Percentiles rank a stretch among this genome's conserved stretches.
Conservation (phyloP, 495 filamentous ascomycete species). For the Cudoniella acicularis region DNA sequence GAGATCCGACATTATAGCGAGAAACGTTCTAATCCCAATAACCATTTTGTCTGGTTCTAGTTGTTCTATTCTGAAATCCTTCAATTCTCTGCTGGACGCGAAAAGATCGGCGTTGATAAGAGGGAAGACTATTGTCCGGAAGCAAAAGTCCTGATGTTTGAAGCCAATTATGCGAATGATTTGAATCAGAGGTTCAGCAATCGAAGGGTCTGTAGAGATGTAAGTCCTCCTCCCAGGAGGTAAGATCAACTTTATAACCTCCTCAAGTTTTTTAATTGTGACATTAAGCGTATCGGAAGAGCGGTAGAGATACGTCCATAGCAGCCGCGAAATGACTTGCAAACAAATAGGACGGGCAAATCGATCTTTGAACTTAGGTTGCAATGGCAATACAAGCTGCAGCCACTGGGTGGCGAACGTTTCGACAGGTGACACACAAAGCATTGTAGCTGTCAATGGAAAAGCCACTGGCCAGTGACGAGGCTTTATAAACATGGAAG, state of each 20-base stretch:
- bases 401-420: slow-evolving; percentile 82
- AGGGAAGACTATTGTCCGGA: slow-evolving; percentile 87
- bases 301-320: slow-evolving; percentile 95
- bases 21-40: slow-evolving; percentile 88
- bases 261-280: slow-evolving; percentile 77
- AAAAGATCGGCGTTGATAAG: slow-evolving; percentile 91
- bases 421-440: slow-evolving; percentile 84
- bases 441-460: slow-evolving; percentile 75
- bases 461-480: slow-evolving; percentile 87
- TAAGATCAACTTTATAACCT: slow-evolving; percentile 77
- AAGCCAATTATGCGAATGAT: slow-evolving; percentile 93
- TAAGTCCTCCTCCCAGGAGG: slow-evolving; percentile 72
- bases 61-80: slow-evolving; percentile 70
- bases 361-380: slow-evolving; percentile 78
- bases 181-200: slow-evolving; percentile 86
- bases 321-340: slow-evolving; percentile 83
- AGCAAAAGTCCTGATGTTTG: slow-evolving; percentile 89
- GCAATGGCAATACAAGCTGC: slow-evolving; percentile 68
- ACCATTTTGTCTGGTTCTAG: slow-evolving; percentile 96
- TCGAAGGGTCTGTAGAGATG: slow-evolving; percentile 71
- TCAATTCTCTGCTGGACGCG: slow-evolving; percentile 70
- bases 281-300: slow-evolving; percentile 60
- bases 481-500: slow-evolving; percentile 82
- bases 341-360: slow-evolving; percentile 74
- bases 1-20: slow-evolving; percentile 90